Conservation (phyloP, 208 protist genomes). For the Leishmania tarentolae region DNA sequence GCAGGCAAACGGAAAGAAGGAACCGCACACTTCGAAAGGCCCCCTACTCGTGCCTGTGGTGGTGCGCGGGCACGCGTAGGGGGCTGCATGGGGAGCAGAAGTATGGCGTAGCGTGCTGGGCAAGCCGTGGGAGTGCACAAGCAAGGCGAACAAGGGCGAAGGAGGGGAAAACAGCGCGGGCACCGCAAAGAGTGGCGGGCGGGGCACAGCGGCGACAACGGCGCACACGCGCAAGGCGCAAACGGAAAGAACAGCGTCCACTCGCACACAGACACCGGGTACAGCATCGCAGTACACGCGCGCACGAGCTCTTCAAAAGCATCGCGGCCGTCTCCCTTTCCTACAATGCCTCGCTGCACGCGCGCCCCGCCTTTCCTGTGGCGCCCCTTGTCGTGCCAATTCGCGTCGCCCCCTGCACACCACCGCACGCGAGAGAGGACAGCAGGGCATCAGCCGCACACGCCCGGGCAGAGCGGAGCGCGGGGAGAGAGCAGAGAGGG, state of each 20-base stretch:
- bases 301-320: no score
- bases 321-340: neutral
- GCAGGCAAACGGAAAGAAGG: neutral
- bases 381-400: no score
- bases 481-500: neutral
- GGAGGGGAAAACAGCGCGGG: neutral
- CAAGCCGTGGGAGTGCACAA: neutral
- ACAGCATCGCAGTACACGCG: neutral
- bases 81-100: neutral
- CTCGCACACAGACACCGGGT: neutral
- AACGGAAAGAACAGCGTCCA: neutral
- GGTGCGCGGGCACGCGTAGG: neutral
- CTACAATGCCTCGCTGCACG: neutral
- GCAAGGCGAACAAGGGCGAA: neutral
- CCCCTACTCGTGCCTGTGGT: neutral
- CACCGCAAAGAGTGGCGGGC: neutral
- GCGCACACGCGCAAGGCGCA: neutral
- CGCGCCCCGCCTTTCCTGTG: no score
- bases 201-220: neutral
- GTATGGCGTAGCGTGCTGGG: neutral
- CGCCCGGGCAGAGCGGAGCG: neutral
- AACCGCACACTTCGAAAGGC: neutral
- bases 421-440: neutral
- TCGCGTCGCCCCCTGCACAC: neutral
- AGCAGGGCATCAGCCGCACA: neutral